Percentiles rank a stretch among this genome's conserved stretches.
These are phyloP conservation scores for Colletotrichum eleusines DNA, from an alignment of 2,329 filamentous ascomycete species.

Conservation along the genomic window DNA sequence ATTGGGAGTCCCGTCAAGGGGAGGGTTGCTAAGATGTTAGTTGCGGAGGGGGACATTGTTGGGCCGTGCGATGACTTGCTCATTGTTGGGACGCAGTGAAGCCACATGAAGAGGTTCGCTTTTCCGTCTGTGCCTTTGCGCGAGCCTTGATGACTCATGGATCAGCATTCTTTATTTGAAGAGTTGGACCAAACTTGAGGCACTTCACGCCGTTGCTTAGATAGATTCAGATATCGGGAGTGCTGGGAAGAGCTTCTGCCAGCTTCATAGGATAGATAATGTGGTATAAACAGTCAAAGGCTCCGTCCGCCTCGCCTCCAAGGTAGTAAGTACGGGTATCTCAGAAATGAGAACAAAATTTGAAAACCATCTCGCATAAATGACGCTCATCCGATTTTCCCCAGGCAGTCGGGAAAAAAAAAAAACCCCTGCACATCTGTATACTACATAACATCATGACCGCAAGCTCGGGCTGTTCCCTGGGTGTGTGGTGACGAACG, in stretches of 20 bases:
- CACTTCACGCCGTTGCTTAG: not conserved
- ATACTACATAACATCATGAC: not conserved
- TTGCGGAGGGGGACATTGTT: constrained; percentile 48
- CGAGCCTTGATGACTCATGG: not conserved
- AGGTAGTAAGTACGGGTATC: constrained; percentile 9
- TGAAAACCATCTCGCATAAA: not conserved
- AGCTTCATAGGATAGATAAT: not conserved
- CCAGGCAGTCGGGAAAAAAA: not conserved
- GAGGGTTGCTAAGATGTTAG: constrained; percentile 45
- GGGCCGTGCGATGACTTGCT: constrained; percentile 48
- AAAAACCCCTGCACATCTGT: not conserved
- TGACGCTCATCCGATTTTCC: not conserved
- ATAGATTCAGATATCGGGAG: not conserved
- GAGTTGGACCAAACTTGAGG: not conserved
- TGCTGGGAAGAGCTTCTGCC: too few species aligned
- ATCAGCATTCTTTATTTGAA: not conserved
- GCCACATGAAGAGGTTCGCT: not conserved
- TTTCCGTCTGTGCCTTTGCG: not conserved
- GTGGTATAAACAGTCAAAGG: not conserved
- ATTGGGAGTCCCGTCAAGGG: constrained; percentile 49
- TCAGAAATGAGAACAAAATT: not conserved
- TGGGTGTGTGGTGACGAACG: not conserved
- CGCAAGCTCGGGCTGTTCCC: not conserved
- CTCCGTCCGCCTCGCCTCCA: not conserved
- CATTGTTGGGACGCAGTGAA: constrained; percentile 42